phyloP scores from a whole-genome alignment of 257 asterid species.

The Petrea volubilis region DNA sequence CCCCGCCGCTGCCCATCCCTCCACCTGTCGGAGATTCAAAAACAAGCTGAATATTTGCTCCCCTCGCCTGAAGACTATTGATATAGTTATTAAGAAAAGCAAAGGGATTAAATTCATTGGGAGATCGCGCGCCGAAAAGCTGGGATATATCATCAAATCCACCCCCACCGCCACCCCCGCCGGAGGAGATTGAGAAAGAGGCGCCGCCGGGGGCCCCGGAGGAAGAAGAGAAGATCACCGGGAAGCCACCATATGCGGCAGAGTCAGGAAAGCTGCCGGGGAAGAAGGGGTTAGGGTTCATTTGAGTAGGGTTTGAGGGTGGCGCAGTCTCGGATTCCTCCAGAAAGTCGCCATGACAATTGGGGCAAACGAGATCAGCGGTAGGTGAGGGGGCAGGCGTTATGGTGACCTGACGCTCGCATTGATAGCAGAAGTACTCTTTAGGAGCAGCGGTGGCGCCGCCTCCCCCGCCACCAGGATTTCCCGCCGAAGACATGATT shows the following conservation, averaged over 20 bases:
- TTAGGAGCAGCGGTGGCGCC: slow-evolving; percentile 21
- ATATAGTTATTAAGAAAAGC: slow-evolving; percentile 55
- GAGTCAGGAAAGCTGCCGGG: slow-evolving; percentile 24
- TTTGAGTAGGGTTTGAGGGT: slow-evolving; percentile 33
- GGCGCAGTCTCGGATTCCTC: slow-evolving; percentile 67
- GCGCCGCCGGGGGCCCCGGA: slow-evolving; percentile 29
- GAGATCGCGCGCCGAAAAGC: slow-evolving; percentile 43
- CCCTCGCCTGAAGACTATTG: slow-evolving; percentile 53
- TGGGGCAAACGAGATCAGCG: slow-evolving; percentile 72
- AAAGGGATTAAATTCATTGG: slow-evolving; percentile 62
- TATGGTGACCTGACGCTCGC: slow-evolving; percentile 56
- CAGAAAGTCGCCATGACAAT: slow-evolving; percentile 62
- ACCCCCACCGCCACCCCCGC: slow-evolving; percentile 31
- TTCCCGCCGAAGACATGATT: slow-evolving; percentile 46
- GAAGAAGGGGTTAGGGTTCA: slow-evolving; percentile 33
- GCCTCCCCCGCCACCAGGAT: slow-evolving; percentile 32
- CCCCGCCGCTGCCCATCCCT: slow-evolving; percentile 33
- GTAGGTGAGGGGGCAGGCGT: slow-evolving; percentile 51
- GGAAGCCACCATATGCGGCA: slow-evolving; percentile 29
- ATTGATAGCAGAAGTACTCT: slow-evolving; percentile 65
- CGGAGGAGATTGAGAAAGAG: slow-evolving; percentile 24
- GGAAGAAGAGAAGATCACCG: slow-evolving; percentile 40
- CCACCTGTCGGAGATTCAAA: slow-evolving; percentile 58
- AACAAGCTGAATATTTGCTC: slow-evolving; percentile 67
- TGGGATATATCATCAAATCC: slow-evolving; percentile 38